Conservation (phyloP, 2,329 filamentous ascomycete species). For the Verticillium nonalfalfae region DNA sequence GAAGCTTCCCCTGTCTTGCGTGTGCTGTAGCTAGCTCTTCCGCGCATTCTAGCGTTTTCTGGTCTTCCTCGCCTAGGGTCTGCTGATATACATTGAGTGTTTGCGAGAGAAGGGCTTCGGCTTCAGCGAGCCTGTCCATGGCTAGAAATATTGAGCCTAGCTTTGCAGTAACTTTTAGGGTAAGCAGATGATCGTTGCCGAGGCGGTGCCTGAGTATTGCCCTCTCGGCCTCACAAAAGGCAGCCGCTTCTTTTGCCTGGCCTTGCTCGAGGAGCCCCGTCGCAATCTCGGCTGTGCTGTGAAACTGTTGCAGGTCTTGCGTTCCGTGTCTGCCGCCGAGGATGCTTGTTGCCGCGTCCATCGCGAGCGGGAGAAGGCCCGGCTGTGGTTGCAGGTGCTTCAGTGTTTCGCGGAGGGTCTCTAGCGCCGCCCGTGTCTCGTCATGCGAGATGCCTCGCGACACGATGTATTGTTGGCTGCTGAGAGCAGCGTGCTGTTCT, state of each 20-base stretch:
- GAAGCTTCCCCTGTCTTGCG: not conserved
- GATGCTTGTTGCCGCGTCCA: not conserved
- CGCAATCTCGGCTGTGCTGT: not conserved
- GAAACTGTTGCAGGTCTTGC: not conserved
- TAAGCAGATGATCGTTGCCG: not conserved
- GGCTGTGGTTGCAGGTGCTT: not conserved
- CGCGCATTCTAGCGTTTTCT: not conserved
- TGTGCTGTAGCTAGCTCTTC: not conserved
- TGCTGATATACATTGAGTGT: not conserved
- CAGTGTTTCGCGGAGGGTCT: not conserved
- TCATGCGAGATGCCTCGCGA: not conserved
- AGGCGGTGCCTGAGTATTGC: not conserved
- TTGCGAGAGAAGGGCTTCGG: not conserved
- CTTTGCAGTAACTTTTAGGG: not conserved
- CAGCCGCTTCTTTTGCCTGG: not conserved
- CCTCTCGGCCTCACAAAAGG: not conserved
- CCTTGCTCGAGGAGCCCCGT: not conserved
- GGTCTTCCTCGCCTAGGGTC: not conserved
- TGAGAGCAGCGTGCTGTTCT: not conserved
- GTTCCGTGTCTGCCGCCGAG: not conserved
- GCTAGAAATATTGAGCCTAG: not conserved
- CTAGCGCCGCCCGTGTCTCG: not conserved
- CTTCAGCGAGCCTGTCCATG: not conserved
- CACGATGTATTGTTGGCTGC: not conserved
- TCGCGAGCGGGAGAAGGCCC: not conserved